A percentile compares a stretch with the other conserved stretches of the same genome.
These are phyloP conservation scores for Sindora glabra DNA, from an alignment of 306 rosid genomes.

Conservation along the genomic window DNA sequence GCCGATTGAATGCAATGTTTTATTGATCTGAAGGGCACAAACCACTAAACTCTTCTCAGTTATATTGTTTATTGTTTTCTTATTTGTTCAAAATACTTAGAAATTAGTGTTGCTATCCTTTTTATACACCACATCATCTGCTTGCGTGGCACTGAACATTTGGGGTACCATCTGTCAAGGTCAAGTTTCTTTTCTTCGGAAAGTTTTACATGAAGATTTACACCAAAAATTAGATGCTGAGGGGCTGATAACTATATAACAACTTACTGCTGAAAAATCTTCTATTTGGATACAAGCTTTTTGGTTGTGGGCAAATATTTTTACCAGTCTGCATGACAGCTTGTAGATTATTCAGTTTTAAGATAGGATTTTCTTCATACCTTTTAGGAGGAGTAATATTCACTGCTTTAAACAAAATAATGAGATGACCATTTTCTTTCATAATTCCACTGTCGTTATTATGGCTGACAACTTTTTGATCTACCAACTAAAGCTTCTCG, in stretches of 20 bases:
- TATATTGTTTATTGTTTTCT: background rate
- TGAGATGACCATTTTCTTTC: conserved; percentile 1
- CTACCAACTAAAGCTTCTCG: conserved; percentile 18
- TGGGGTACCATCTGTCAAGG: conserved; percentile 5
- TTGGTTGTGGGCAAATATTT: background rate
- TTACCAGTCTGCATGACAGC: background rate
- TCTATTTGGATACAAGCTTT: background rate
- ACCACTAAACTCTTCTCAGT: background rate
- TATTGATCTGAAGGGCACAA: background rate
- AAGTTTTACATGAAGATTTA: background rate
- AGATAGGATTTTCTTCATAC: conserved; percentile 2
- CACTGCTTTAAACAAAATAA: conserved; percentile 1
- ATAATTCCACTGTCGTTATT: conserved; percentile 3
- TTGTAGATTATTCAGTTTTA: background rate
- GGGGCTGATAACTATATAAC: background rate
- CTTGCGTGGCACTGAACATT: conserved; percentile 5
- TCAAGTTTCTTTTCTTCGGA: conserved; percentile 8
- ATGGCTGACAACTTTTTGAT: conserved; percentile 1
- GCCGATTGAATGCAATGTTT: background rate
- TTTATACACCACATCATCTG: background rate
- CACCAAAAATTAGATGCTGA: background rate
- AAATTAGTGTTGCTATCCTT: conserved; percentile 2
- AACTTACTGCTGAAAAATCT: background rate
- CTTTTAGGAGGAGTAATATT: conserved; percentile 1
- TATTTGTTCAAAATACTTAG: background rate